A percentile compares a stretch with the other conserved stretches of the same genome.
phyloP scores from a whole-genome alignment of 1,284 basidiomycete genomes.

The Cryptococcus depauperatus region DNA sequence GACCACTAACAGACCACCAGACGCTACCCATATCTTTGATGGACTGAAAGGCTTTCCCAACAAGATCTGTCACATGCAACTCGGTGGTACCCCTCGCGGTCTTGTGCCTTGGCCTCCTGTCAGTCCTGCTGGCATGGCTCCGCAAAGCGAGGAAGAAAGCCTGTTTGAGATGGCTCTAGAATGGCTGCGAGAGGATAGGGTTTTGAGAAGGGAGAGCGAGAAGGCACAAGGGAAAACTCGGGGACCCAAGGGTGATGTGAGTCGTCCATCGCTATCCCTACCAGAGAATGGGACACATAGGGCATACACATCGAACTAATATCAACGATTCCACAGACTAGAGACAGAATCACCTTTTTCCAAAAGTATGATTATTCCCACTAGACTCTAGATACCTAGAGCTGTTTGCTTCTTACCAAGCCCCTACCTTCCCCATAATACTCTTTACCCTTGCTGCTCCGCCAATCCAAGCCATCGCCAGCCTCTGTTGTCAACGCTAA shows the following conservation, averaged over 20 bases:
- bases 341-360: constrained; percentile 81
- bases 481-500: too few relatives aligned
- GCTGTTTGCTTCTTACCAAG: too few relatives aligned
- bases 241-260: constrained; percentile 60
- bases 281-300: too few relatives aligned
- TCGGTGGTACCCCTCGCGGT: constrained; percentile 57
- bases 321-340: constrained; percentile 43
- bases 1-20: constrained; percentile 39
- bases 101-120: constrained; percentile 64
- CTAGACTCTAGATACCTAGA: too few relatives aligned
- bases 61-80: constrained; percentile 77
- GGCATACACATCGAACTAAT: constrained; percentile 3
- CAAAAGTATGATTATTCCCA: constrained; percentile 58
- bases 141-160: constrained; percentile 29
- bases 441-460: too few relatives aligned
- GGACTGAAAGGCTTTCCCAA: constrained; percentile 80
- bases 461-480: too few relatives aligned
- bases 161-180: constrained; percentile 67
- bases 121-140: constrained; percentile 1
- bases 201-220: constrained; percentile 54
- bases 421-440: too few relatives aligned
- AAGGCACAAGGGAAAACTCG: constrained; percentile 54
- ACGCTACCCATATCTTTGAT: constrained; percentile 94
- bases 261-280: constrained; percentile 25
- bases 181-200: constrained; percentile 78